These are phyloP conservation scores for Tetragonia tetragonoides DNA, from an alignment of 148 eudicot genomes.

Conservation along the genomic window DNA sequence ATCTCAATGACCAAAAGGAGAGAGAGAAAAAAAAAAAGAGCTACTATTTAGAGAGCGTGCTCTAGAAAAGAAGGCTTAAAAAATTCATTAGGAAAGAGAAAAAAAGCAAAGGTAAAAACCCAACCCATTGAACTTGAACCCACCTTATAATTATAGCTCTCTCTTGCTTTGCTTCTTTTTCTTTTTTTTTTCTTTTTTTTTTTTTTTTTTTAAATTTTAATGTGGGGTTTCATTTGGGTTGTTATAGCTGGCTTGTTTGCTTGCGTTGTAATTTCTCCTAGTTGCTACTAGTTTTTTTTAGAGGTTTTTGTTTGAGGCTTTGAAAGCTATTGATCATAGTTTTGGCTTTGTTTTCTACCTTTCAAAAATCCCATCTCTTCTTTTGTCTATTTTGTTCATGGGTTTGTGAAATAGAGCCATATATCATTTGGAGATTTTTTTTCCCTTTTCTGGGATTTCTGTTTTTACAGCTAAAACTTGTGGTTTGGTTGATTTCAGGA, in stretches of 20 bases:
- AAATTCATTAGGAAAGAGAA: neutral
- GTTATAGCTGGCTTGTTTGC: slow-evolving; percentile 13
- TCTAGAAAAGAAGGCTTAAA: slow-evolving; percentile 1
- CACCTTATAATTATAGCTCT: slow-evolving; percentile 2
- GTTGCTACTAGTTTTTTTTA: too few species aligned
- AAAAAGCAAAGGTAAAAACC: neutral
- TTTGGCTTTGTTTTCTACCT: neutral
- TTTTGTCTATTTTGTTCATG: neutral
- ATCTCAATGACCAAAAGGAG: neutral
- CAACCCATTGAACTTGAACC: neutral
- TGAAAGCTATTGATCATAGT: slow-evolving; percentile 6
- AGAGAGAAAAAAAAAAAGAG: neutral
- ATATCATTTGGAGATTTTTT: neutral
- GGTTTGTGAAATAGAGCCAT: neutral
- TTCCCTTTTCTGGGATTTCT: slow-evolving; percentile 14
- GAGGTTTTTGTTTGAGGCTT: neutral
- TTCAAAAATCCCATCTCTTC: neutral
- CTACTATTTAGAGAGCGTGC: slow-evolving; percentile 34
- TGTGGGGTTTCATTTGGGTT: slow-evolving; percentile 29
- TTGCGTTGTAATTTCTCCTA: neutral
- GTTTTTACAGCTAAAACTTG: slow-evolving; percentile 18
- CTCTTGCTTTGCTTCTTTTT: slow-evolving; percentile 9
- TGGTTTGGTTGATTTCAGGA: slow-evolving; percentile 33
- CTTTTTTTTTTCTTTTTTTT: slow-evolving; percentile 11
- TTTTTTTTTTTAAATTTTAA: neutral